Evolutionary conservation across 1,139 yeast genomes (phyloP).

Genomic region (Meyerozyma athensensis): DNA sequence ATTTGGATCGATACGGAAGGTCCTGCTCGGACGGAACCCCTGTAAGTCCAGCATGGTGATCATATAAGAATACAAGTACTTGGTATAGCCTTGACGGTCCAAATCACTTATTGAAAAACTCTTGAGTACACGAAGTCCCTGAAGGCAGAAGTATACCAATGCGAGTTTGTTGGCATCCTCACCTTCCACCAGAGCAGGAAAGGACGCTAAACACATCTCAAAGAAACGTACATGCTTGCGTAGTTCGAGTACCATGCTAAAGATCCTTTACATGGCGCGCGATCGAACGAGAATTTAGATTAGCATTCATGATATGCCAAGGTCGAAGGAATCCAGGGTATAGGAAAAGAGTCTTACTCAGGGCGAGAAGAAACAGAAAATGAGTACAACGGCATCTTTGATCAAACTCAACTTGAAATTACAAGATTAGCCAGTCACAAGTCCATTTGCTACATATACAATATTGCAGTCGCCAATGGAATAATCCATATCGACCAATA

Average conservation of each 20-base stretch:
- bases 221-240: constrained; percentile 49
- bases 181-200: constrained; percentile 47
- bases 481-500: too few species aligned
- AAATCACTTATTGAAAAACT: constrained; percentile 24
- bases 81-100: constrained; percentile 28
- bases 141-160: constrained; percentile 60
- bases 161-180: constrained; percentile 68
- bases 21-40: constrained; percentile 50
- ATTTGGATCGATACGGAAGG: constrained; percentile 25
- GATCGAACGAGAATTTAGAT: too few species aligned
- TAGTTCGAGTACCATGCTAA: background rate
- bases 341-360: too few species aligned
- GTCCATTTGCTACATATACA: too few species aligned
- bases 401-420: too few species aligned
- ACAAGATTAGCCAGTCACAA: too few species aligned
- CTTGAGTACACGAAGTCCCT: constrained; percentile 54
- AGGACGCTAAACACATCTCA: constrained; percentile 42
- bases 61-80: constrained; percentile 46
- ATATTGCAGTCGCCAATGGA: too few species aligned
- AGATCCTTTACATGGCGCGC: too few species aligned
- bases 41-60: constrained; percentile 39
- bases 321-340: too few species aligned
- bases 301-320: too few species aligned
- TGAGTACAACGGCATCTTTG: too few species aligned
- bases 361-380: too few species aligned